These are phyloP conservation scores for Prunus mume DNA, from an alignment of 306 rosid genomes.

Conservation along the genomic window DNA sequence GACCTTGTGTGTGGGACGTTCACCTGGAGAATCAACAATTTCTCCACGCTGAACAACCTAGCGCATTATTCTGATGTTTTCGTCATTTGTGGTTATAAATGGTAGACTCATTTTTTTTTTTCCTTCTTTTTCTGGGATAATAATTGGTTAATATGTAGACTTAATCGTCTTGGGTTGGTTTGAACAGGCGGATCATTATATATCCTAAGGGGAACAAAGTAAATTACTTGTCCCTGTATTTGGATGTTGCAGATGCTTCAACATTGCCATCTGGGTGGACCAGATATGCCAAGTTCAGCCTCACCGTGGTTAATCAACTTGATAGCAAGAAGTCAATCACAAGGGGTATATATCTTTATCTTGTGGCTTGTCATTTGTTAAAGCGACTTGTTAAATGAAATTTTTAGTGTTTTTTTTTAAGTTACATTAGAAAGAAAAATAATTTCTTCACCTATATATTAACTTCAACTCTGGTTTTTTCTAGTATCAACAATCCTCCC, in stretches of 20 bases:
- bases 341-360: not conserved
- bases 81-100: not conserved
- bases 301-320: not conserved
- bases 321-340: not conserved
- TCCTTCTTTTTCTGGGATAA: not conserved
- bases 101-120: too few species aligned
- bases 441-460: too few species aligned
- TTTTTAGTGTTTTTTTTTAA: too few species aligned
- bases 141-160: not conserved
- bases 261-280: not conserved
- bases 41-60: not conserved
- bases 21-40: not conserved
- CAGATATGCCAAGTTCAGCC: not conserved
- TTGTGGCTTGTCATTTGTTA: too few species aligned
- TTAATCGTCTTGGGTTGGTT: not conserved
- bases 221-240: not conserved
- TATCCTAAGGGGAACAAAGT: not conserved
- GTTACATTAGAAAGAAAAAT: too few species aligned
- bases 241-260: not conserved
- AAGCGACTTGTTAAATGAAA: too few species aligned
- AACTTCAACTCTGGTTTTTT: too few species aligned
- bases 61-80: not conserved
- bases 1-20: not conserved
- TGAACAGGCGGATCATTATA: not conserved
- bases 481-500: too few species aligned